phyloP scores from a whole-genome alignment of 306 rosid genomes.

The Dryas octopetala region DNA sequence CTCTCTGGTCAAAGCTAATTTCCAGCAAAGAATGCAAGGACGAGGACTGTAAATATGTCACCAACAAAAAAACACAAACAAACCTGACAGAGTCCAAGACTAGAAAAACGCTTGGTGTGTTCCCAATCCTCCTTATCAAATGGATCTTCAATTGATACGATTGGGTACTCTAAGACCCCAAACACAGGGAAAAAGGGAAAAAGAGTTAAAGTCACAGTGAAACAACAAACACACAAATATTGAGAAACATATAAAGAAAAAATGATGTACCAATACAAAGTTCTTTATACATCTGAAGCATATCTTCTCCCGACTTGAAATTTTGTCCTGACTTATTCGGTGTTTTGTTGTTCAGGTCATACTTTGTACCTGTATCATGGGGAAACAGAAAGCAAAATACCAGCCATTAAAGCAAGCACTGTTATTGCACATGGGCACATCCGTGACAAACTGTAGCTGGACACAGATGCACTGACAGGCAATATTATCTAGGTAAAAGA shows the following conservation, averaged over 20 bases:
- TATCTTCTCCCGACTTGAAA: constrained; percentile 85
- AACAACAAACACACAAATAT: constrained; percentile 1
- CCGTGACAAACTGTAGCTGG: constrained; percentile 1
- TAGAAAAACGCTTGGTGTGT: constrained; percentile 56
- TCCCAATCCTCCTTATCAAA: constrained; percentile 99
- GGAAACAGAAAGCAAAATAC: constrained; percentile 14
- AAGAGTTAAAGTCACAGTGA: constrained; percentile 13
- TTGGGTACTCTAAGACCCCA: constrained; percentile 61
- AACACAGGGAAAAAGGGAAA: constrained; percentile 16
- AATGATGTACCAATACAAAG: constrained; percentile 62
- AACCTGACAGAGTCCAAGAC: constrained; percentile 81
- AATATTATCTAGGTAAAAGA: neutral
- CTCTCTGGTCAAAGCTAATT: constrained; percentile 12
- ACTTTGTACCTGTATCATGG: constrained; percentile 70
- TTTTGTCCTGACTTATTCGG: constrained; percentile 75
- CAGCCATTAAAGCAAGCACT: neutral
- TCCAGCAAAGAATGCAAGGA: constrained; percentile 22
- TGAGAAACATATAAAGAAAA: constrained; percentile 18
- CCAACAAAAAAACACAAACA: constrained; percentile 24
- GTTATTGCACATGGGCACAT: constrained; percentile 7
- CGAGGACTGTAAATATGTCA: constrained; percentile 27
- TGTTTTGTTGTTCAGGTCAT: constrained; percentile 76
- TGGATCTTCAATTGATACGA: constrained; percentile 93
- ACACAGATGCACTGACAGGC: constrained; percentile 8
- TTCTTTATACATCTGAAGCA: constrained; percentile 74